Evolutionary conservation across 192 early-diverging fungal species (phyloP).

Genomic region (Spizellomyces sp.): DNA sequence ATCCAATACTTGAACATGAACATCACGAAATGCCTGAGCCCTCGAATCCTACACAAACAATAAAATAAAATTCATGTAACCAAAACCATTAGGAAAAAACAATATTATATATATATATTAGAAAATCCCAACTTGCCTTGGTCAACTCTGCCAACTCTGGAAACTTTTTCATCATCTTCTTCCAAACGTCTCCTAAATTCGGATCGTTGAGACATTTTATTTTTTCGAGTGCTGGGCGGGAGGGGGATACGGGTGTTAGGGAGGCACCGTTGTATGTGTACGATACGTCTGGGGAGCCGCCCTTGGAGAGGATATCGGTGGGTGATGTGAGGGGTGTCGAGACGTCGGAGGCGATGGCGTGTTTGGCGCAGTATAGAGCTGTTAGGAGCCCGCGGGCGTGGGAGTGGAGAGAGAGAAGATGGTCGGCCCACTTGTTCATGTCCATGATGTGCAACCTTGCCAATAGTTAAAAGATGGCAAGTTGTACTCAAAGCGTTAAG

Average conservation of each 20-base stretch:
- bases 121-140: constrained; percentile 4
- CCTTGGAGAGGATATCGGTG: constrained; percentile 28
- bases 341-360: constrained; percentile 13
- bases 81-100: no score
- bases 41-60: constrained; percentile 7
- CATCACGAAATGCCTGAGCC: constrained; percentile 16
- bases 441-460: constrained; percentile 6
- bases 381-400: constrained; percentile 26
- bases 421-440: constrained; percentile 42
- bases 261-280: constrained; percentile 28
- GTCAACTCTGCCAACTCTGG: constrained; percentile 32
- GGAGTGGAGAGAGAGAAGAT: constrained; percentile 24
- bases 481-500: no score
- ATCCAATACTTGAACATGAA: constrained; percentile 7
- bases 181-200: constrained; percentile 12
- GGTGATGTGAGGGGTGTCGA: constrained; percentile 10
- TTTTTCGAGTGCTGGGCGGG: constrained; percentile 31
- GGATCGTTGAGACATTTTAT: constrained; percentile 26
- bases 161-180: constrained; percentile 42
- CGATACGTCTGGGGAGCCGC: constrained; percentile 31
- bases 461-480: not conserved
- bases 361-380: constrained; percentile 32
- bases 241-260: constrained; percentile 27
- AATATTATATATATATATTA: no score
- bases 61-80: no score